These are phyloP conservation scores for Letharia lupina DNA, from an alignment of 495 filamentous ascomycete genomes.

Conservation along the genomic window DNA sequence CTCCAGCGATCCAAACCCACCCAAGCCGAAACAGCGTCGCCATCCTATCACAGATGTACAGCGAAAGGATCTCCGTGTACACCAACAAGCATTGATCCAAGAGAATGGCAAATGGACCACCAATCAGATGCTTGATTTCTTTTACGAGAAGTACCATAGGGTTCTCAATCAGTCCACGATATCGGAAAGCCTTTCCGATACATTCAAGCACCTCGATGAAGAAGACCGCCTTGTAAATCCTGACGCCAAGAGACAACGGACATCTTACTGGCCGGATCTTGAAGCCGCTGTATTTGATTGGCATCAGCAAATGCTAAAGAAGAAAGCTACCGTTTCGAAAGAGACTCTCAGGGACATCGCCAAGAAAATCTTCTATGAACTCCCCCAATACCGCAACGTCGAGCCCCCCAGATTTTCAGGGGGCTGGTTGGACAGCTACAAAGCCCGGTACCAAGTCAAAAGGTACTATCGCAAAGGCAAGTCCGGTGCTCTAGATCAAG, in stretches of 20 bases:
- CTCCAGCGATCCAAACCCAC: not conserved
- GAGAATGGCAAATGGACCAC: not conserved
- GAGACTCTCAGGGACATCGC: not conserved
- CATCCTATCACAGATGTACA: not conserved
- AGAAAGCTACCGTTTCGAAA: not conserved
- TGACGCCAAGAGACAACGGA: not conserved
- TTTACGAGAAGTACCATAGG: not conserved
- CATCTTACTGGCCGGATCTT: not conserved
- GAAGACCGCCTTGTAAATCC: not conserved
- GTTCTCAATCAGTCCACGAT: not conserved
- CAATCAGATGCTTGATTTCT: not conserved
- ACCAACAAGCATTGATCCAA: not conserved
- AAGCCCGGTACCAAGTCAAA: not conserved
- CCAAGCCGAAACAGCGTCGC: not conserved
- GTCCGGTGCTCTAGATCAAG: not conserved
- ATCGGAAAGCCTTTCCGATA: not conserved
- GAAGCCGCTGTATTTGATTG: not conserved
- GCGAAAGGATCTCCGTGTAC: not conserved
- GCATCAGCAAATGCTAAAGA: not conserved
- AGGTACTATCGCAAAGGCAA: no score
- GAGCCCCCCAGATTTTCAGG: not conserved
- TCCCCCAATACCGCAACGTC: not conserved
- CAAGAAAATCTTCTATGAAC: not conserved
- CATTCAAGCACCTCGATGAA: not conserved
- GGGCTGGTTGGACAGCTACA: not conserved